phyloP scores from a whole-genome alignment of 345 rosid species.

The Ceriops tagal region DNA sequence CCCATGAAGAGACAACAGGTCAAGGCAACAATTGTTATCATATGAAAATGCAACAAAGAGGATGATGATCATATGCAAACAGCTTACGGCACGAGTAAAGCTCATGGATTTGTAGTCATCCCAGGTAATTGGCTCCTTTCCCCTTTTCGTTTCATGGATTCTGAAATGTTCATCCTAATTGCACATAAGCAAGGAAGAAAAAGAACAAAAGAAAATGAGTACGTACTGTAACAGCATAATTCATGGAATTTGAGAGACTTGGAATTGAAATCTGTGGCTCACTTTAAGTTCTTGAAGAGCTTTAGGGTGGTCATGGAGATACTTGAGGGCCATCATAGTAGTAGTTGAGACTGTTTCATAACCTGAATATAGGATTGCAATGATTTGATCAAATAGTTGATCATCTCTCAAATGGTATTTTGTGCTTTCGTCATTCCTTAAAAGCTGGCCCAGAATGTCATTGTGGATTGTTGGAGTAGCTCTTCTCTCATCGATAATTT shows the following conservation, averaged over 20 bases:
- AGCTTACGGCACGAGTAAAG: constrained; percentile 57
- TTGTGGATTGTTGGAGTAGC: constrained; percentile 34
- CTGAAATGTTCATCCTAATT: constrained; percentile 54
- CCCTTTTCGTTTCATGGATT: constrained; percentile 34
- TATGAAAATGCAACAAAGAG: too few relatives aligned
- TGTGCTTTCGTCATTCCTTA: constrained; percentile 45
- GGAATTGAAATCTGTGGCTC: constrained; percentile 13
- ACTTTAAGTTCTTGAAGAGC: constrained; percentile 73
- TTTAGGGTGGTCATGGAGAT: constrained; percentile 68
- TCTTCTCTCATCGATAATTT: constrained; percentile 56
- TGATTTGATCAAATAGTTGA: constrained; percentile 78
- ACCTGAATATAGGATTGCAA: constrained; percentile 74
- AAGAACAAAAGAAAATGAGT: too few relatives aligned
- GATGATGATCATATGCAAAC: background rate
- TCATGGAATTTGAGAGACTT: too few relatives aligned
- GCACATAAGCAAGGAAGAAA: background rate
- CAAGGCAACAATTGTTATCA: background rate
- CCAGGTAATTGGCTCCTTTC: constrained; percentile 45
- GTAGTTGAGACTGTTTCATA: constrained; percentile 87
- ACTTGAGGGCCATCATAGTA: constrained; percentile 89
- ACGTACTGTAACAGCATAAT: too few relatives aligned
- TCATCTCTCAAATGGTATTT: constrained; percentile 46
- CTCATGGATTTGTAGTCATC: constrained; percentile 56
- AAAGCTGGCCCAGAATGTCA: constrained; percentile 71
- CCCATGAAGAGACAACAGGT: constrained; percentile 11